Base-by-base conservation (phyloP, 192 early-diverging fungal species). In the Backusella westeae region DNA sequence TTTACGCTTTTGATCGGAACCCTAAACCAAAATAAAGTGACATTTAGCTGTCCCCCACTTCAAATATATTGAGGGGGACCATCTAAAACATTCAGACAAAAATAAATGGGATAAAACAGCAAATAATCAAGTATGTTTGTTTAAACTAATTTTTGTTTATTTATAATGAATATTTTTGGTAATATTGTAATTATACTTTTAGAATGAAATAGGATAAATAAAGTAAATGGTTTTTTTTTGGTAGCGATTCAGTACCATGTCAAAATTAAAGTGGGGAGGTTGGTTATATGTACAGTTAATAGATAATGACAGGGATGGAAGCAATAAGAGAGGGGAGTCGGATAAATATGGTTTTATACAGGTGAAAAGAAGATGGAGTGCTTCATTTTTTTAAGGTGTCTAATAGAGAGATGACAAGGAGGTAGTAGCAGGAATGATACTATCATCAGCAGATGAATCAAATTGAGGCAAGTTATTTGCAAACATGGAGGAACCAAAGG, bases 401-500 rank as follows among this genome's bases (percentile, higher is more conserved):
- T 63, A 63, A 63, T 63, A 63, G 3, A 63, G 56, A 63, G 56
- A 63, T 63, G 56, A 63, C 26, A 63, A 63, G 9, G 56, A 26
- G 21, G 56, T 63, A 68, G 67, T n/a, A 6, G 67, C 6, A 35
- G 29, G 67, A 39, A 41, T 39, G 39, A 70, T 44, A 44, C 39
- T 19, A 49, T 44, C 42, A n/a, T 34, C 67, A 32, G 59, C 74
- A 68, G 56, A 52, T 21, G 56, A 35, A 14, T 63, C 56, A 63
- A 29, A 29, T 63, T 29, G 56, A 63, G 56, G 4, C 23, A 63
- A 3, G 26, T 14, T 23, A 5, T 63, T 63, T 38, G 59, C 8
- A 34, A 81, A 68, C 32, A 77, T 46, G 23, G 80, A 63, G 17
- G 69, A 74, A 19, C 80, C 76, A 72, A 81, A 78, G 17, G 76